Base-by-base conservation (phyloP, 106 monocot genomes). In the Iris macrosiphon region DNA sequence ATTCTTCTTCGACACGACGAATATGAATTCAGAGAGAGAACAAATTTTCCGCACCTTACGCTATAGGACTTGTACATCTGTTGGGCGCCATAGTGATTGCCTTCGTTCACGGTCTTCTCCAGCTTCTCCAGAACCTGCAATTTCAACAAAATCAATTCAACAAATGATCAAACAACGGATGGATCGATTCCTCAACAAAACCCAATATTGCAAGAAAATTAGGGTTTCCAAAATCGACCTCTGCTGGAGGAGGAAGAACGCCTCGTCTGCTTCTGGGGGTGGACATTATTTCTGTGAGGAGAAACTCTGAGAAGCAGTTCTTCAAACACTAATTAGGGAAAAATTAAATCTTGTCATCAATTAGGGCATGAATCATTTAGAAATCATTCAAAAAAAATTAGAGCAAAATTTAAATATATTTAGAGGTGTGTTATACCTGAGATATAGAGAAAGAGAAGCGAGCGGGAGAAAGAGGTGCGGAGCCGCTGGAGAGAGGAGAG, bases 1-100 rank as follows among this genome's bases (percentile, higher is more conserved):
- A n/a, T n/a, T n/a, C n/a, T n/a, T n/a, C n/a, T n/a, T n/a, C n/a
- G n/a, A n/a, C n/a, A n/a, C n/a, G 10, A 46, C 16, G 7, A 0
- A 45, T 21, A 9, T 19, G 22, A 46, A 46, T 14, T 46, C 3
- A 46, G 23, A 46, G 4, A 3, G 4, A 22, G 4, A 4, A 45
- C 4, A 2, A 45, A 12, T 39, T 41, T 7, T 7, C 8, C 27
- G 37, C 57, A 67, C 67, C 67, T 67, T 32, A 49, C 57, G 30
- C 57, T 67, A 49, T 67, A 67, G 7, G 67, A 57, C 25, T 67
- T 67, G 45, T 67, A 67, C 67, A 67, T 45, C 67, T 67, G 67
- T n/a, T 57, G 34, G 1, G 67, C 57, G 6, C 67, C 67, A 20
- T 67, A 67, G 3, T 48, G 31, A 49, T 67, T 67, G 20, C 67